phyloP scores from a whole-genome alignment of 257 asterid species.

The Penstemon newberryi region DNA sequence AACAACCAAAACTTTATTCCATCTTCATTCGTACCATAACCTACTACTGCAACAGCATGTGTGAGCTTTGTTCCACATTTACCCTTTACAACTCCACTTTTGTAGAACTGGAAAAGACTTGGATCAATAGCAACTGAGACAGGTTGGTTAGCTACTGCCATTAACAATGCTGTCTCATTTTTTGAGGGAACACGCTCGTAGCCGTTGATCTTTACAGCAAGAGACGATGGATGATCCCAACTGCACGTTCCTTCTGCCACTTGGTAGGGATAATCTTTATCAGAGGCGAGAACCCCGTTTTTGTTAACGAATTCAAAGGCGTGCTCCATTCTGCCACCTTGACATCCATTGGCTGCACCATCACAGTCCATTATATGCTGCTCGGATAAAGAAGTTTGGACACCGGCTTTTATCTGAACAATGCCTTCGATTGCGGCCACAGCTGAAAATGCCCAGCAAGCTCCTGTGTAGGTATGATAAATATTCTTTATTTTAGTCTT shows the following conservation, averaged over 20 bases:
- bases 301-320: slow-evolving; percentile 27
- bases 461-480: slow-evolving; percentile 28
- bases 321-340: slow-evolving; percentile 16
- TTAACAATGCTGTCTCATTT: slow-evolving; percentile 24
- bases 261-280: slow-evolving; percentile 32
- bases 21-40: slow-evolving; percentile 24
- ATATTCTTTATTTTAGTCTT: neutral
- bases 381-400: slow-evolving; percentile 30
- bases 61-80: slow-evolving; percentile 23
- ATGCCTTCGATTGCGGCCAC: slow-evolving; percentile 40
- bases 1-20: slow-evolving; percentile 43
- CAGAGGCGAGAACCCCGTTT: slow-evolving; percentile 32
- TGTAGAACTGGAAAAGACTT: slow-evolving; percentile 25
- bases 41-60: slow-evolving; percentile 38
- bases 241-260: slow-evolving; percentile 22
- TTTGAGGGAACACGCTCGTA: neutral
- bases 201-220: slow-evolving; percentile 23
- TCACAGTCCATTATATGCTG: slow-evolving; percentile 41
- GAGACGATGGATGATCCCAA: slow-evolving; percentile 13
- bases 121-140: slow-evolving; percentile 28
- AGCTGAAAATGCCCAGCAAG: slow-evolving; percentile 41
- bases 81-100: slow-evolving; percentile 26
- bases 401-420: slow-evolving; percentile 23
- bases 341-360: slow-evolving; percentile 25
- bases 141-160: slow-evolving; percentile 35